phyloP scores from a whole-genome alignment of 2,329 filamentous ascomycete genomes.

The Clonostachys rhizophaga region DNA sequence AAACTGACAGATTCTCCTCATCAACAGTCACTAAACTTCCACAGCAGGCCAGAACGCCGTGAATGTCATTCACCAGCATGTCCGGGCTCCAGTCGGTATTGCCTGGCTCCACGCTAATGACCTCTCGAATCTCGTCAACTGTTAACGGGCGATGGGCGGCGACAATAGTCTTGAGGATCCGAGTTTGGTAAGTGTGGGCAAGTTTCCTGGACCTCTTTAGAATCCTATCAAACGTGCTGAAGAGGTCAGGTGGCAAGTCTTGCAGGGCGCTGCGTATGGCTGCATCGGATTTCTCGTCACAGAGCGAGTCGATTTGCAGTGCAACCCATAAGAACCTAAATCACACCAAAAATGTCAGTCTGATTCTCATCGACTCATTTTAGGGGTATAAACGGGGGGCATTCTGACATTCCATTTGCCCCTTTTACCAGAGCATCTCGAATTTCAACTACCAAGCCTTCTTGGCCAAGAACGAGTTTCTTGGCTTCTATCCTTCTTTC shows the following conservation, averaged over 20 bases:
- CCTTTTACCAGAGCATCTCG: conserved; percentile 10
- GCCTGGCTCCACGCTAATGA: conserved; percentile 26
- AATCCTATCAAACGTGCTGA: conserved; percentile 21
- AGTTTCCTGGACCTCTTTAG: conserved; percentile 10
- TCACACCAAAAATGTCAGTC: background rate
- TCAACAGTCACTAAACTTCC: conserved; percentile 25
- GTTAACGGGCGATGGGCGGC: conserved; percentile 20
- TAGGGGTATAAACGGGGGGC: too few species aligned
- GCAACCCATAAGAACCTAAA: conserved; percentile 25
- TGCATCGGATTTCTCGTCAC: conserved; percentile 24
- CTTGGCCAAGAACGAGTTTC: background rate
- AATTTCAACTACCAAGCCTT: background rate
- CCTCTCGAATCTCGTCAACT: conserved; percentile 26
- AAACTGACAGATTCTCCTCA: conserved; percentile 21
- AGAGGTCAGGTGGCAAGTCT: conserved; percentile 19
- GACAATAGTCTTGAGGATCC: conserved; percentile 21
- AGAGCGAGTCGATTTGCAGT: conserved; percentile 25
- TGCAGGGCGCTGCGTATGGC: conserved; percentile 21
- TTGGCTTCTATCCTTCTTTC: background rate
- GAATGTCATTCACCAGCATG: conserved; percentile 13
- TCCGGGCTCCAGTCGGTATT: conserved; percentile 14
- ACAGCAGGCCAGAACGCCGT: conserved; percentile 16
- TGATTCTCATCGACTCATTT: too few species aligned
- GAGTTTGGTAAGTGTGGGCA: conserved; percentile 10
- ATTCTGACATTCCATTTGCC: conserved; percentile 20